Conservation (phyloP, 169 alveolate species). For the Neospora caninum region DNA sequence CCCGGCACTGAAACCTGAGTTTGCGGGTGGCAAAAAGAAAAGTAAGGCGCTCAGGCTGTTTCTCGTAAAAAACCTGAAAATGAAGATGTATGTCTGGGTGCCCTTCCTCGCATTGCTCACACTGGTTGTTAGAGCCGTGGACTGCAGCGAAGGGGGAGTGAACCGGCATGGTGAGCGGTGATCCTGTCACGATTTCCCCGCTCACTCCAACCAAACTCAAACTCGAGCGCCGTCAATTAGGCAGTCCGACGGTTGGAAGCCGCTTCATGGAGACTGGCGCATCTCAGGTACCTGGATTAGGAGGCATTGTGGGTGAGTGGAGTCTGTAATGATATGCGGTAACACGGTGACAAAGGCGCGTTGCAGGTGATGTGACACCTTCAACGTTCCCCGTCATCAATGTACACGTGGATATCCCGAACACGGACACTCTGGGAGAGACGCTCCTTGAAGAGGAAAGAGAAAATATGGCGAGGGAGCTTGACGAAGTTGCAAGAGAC, state of each 20-base stretch:
- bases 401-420: constrained; percentile 45
- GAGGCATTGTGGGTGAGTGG: constrained; percentile 18
- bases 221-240: background rate
- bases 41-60: too few relatives aligned
- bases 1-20: too few relatives aligned
- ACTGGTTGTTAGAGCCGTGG: background rate
- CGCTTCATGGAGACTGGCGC: background rate
- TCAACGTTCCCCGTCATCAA: constrained; percentile 50
- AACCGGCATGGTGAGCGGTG: background rate
- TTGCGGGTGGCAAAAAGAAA: too few relatives aligned
- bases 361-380: constrained; percentile 43
- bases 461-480: background rate
- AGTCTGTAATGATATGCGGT: background rate
- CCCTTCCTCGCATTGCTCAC: background rate
- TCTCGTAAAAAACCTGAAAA: too few relatives aligned
- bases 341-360: background rate
- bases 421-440: constrained; percentile 16
- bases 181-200: background rate
- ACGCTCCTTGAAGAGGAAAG: background rate
- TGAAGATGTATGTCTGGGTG: background rate
- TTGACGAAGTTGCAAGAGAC: background rate
- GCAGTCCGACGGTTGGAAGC: background rate
- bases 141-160: background rate
- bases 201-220: background rate
- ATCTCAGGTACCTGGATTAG: background rate